These are phyloP conservation scores for Lasiosphaeriaceae sp. DNA, from an alignment of 495 filamentous ascomycete genomes.

Conservation along the genomic window DNA sequence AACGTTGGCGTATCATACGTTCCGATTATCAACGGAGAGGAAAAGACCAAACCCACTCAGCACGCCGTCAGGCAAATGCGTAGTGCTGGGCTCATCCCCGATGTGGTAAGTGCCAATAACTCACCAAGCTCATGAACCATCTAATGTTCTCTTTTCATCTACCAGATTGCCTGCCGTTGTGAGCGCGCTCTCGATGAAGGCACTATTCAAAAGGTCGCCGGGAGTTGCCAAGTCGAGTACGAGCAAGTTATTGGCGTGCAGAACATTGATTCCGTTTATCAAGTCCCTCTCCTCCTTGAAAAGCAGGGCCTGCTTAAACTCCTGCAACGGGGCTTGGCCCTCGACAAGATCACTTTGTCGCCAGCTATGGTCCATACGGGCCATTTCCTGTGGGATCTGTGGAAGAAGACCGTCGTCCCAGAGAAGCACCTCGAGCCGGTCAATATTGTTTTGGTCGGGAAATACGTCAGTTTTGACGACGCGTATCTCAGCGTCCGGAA, in stretches of 20 bases:
- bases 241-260: slow-evolving; percentile 82
- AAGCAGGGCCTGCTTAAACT: slow-evolving; percentile 56
- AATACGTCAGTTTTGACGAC: slow-evolving; percentile 83
- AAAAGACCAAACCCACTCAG: slow-evolving; percentile 97
- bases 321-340: slow-evolving; percentile 38
- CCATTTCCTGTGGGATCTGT: slow-evolving; percentile 58
- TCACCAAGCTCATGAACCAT: too few species aligned
- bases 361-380: neutral
- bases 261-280: slow-evolving; percentile 83
- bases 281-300: slow-evolving; percentile 85
- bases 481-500: slow-evolving; percentile 76
- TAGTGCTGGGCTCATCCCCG: slow-evolving; percentile 77
- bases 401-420: slow-evolving; percentile 62
- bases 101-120: slow-evolving; percentile 63
- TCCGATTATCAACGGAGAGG: slow-evolving; percentile 66
- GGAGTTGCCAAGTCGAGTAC: slow-evolving; percentile 76
- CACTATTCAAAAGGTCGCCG: slow-evolving; percentile 82
- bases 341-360: neutral
- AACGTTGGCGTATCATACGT: slow-evolving; percentile 82
- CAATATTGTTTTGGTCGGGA: slow-evolving; percentile 83
- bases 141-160: too few species aligned
- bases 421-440: slow-evolving; percentile 64
- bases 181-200: slow-evolving; percentile 61
- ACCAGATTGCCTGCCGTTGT: slow-evolving; percentile 88
- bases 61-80: slow-evolving; percentile 78